These are phyloP conservation scores for Candida boleticola DNA, from an alignment of 805 yeast species.

Conservation along the genomic window DNA sequence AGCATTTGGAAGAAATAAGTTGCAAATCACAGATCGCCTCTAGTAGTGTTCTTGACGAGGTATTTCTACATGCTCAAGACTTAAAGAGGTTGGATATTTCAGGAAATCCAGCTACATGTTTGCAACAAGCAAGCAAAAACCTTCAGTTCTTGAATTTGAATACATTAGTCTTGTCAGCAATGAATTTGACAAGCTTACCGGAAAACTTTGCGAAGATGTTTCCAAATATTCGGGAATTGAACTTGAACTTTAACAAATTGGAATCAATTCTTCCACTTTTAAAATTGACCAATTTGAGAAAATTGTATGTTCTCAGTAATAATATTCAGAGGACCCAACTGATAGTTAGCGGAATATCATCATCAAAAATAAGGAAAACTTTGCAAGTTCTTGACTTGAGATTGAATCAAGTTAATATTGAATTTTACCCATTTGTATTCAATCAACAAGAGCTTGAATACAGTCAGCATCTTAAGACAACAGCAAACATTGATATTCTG, in stretches of 20 bases:
- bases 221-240: constrained; percentile 47
- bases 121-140: background rate
- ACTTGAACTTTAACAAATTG: constrained; percentile 50
- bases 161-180: constrained; percentile 45
- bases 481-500: constrained; percentile 15
- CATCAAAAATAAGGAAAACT: constrained; percentile 21
- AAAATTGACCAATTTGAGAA: constrained; percentile 32
- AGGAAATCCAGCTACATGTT: constrained; percentile 22
- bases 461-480: constrained; percentile 11
- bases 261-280: constrained; percentile 32
- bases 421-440: constrained; percentile 53
- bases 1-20: constrained; percentile 41
- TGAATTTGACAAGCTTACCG: constrained; percentile 42
- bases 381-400: constrained; percentile 46
- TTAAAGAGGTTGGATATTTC: constrained; percentile 39
- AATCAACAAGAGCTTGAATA: constrained; percentile 41
- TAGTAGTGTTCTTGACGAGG: constrained; percentile 15
- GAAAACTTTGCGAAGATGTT: constrained; percentile 33
- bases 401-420: constrained; percentile 47
- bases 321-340: constrained; percentile 32
- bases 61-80: constrained; percentile 19
- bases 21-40: constrained; percentile 32
- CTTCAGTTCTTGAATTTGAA: constrained; percentile 34
- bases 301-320: constrained; percentile 47
- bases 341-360: constrained; percentile 29